phyloP scores from a whole-genome alignment of 192 early-diverging fungal genomes.

The Coemansia sp. region DNA sequence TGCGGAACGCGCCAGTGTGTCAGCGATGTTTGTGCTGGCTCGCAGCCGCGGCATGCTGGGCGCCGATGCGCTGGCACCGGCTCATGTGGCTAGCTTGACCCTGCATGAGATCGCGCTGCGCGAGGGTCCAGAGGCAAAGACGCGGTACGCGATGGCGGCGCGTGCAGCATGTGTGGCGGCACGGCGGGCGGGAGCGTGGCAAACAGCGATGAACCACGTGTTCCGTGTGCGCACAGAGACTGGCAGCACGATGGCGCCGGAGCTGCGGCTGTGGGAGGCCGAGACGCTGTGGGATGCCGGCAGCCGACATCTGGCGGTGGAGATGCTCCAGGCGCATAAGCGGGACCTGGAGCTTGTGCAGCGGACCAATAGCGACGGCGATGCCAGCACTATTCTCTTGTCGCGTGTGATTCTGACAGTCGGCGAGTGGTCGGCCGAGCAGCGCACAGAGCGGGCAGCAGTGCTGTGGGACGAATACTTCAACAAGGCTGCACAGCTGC shows the following conservation, averaged over 20 bases:
- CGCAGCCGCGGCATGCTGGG: constrained; percentile 10
- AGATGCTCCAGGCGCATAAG: constrained; percentile 42
- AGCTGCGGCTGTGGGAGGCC: constrained; percentile 51
- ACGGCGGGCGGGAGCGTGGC: constrained; percentile 40
- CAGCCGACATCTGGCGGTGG: constrained; percentile 30
- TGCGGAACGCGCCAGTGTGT: constrained; percentile 25
- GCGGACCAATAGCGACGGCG: neutral
- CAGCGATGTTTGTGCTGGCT: constrained; percentile 24
- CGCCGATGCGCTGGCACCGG: constrained; percentile 16
- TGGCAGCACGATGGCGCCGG: constrained; percentile 19
- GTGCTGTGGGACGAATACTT: constrained; percentile 54
- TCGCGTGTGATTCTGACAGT: constrained; percentile 41
- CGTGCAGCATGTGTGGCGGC: constrained; percentile 30
- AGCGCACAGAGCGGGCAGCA: constrained; percentile 40
- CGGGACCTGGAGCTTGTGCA: constrained; percentile 16
- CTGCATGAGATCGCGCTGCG: constrained; percentile 43
- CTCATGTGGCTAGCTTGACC: constrained; percentile 30
- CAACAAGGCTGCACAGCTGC: constrained; percentile 33
- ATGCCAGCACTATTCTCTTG: constrained; percentile 27
- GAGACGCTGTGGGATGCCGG: constrained; percentile 53
- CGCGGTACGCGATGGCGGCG: constrained; percentile 33
- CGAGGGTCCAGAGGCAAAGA: constrained; percentile 16
- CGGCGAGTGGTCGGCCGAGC: constrained; percentile 47
- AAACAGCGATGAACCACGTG: constrained; percentile 44
- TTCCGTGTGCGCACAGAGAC: constrained; percentile 29